Conservation (phyloP, 768 basidiomycete species). For the Tricholoma bakamatsutake region DNA sequence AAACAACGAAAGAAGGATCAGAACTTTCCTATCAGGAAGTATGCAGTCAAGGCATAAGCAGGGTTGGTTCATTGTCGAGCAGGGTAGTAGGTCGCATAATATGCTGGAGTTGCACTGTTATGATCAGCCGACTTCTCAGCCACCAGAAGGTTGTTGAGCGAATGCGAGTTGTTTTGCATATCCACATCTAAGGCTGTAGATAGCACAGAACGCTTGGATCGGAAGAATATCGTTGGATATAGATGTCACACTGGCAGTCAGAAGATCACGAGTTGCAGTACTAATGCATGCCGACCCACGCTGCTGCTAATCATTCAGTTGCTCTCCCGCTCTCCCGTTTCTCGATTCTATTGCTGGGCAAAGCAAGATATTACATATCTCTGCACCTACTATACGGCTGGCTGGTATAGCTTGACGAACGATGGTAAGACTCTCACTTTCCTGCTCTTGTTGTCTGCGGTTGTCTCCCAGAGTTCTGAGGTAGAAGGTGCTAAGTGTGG, state of each 20-base stretch:
- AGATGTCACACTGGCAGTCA: background rate
- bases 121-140: slow-evolving; percentile 8
- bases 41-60: slow-evolving; percentile 86
- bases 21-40: slow-evolving; percentile 93
- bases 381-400: background rate
- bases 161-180: background rate
- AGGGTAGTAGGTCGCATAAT: slow-evolving; percentile 8
- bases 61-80: slow-evolving; percentile 6
- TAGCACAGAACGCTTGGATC: too few relatives aligned
- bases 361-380: background rate
- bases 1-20: slow-evolving; percentile 92
- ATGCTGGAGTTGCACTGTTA: slow-evolving; percentile 11
- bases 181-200: too few relatives aligned
- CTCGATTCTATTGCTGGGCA: background rate
- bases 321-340: background rate
- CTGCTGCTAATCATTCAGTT: background rate
- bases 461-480: background rate
- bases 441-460: background rate
- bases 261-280: background rate
- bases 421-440: slow-evolving; percentile 14
- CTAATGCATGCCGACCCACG: background rate
- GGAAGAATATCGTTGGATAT: too few relatives aligned
- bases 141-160: too few relatives aligned
- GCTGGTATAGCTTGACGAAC: slow-evolving; percentile 7
- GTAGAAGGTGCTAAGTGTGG: slow-evolving; percentile 8